phyloP scores from a whole-genome alignment of 805 yeast genomes.

The Suhomyces faveliae region DNA sequence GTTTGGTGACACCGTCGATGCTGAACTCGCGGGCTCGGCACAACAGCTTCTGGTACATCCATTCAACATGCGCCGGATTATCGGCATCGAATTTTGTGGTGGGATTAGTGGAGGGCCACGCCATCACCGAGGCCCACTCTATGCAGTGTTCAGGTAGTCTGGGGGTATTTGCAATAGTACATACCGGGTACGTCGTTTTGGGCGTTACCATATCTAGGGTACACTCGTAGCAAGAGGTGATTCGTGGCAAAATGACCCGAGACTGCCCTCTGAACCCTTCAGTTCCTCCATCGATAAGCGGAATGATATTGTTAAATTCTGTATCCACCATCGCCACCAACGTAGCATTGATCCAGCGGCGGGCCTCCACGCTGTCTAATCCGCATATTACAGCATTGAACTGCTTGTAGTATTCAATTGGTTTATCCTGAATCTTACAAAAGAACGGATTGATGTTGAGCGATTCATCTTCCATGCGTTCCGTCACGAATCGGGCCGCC shows the following conservation, averaged over 20 bases:
- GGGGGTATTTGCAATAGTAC: constrained; percentile 95
- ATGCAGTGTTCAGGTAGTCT: constrained; percentile 91
- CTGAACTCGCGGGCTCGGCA: constrained; percentile 61
- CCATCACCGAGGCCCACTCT: constrained; percentile 79
- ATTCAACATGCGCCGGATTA: constrained; percentile 58
- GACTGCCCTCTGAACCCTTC: constrained; percentile 94
- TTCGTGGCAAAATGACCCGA: constrained; percentile 79
- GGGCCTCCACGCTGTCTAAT: constrained; percentile 82
- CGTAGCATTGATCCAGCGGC: constrained; percentile 81
- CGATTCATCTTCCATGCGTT: constrained; percentile 37
- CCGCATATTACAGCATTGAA: constrained; percentile 83
- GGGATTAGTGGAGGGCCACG: constrained; percentile 61
- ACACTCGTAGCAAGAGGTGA: constrained; percentile 92
- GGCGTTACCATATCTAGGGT: constrained; percentile 71
- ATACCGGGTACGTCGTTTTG: constrained; percentile 74
- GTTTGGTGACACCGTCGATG: constrained; percentile 73
- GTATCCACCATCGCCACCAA: constrained; percentile 62
- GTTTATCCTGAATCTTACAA: constrained; percentile 59
- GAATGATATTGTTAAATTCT: constrained; percentile 35
- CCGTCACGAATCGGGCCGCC: constrained; percentile 57
- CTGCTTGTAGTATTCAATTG: constrained; percentile 58
- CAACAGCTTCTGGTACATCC: constrained; percentile 56
- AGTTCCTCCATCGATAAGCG: constrained; percentile 88
- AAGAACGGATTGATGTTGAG: constrained; percentile 56
- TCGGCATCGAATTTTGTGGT: constrained; percentile 64